Conservation (phyloP, 352 stramenopile genomes). For the Phytophthora pisi region DNA sequence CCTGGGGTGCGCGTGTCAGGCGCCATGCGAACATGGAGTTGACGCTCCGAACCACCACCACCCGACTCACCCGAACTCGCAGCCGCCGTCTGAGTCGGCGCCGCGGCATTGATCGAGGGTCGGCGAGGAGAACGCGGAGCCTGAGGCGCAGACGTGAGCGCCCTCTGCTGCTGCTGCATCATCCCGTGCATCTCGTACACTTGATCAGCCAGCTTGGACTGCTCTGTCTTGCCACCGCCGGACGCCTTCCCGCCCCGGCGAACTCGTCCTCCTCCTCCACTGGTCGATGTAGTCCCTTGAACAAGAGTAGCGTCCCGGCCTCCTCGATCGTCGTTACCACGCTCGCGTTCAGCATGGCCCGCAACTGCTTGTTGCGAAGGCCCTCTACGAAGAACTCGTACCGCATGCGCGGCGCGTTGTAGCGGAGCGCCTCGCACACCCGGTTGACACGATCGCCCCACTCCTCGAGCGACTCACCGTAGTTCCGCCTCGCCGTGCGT, state of each 20-base stretch:
- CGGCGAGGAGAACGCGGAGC: too few relatives aligned
- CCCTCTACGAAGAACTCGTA: slow-evolving; percentile 13
- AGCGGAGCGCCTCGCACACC: slow-evolving; percentile 1
- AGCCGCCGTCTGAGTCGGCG: too few relatives aligned
- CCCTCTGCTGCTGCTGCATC: background rate
- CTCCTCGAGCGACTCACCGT: slow-evolving; percentile 6
- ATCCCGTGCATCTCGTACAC: background rate
- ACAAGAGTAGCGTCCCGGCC: background rate
- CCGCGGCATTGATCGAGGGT: too few relatives aligned
- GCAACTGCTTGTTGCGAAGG: background rate
- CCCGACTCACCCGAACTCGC: too few relatives aligned
- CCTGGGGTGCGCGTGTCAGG: too few relatives aligned
- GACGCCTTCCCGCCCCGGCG: too few relatives aligned
- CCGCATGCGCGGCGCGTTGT: slow-evolving; percentile 1
- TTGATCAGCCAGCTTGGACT: too few relatives aligned
- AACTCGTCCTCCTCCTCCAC: slow-evolving; percentile 7
- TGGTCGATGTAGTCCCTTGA: slow-evolving; percentile 1
- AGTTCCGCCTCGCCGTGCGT: background rate
- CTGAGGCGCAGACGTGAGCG: too few relatives aligned
- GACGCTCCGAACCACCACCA: too few relatives aligned
- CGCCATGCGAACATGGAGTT: too few relatives aligned
- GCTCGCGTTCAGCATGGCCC: background rate
- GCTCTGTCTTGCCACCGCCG: too few relatives aligned
- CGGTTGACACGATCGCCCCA: background rate
- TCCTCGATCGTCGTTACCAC: background rate